Percentiles rank a stretch among this genome's conserved stretches.
These are phyloP conservation scores for Botrytis cinerea DNA, from an alignment of 2,329 filamentous ascomycete genomes.

Conservation along the genomic window DNA sequence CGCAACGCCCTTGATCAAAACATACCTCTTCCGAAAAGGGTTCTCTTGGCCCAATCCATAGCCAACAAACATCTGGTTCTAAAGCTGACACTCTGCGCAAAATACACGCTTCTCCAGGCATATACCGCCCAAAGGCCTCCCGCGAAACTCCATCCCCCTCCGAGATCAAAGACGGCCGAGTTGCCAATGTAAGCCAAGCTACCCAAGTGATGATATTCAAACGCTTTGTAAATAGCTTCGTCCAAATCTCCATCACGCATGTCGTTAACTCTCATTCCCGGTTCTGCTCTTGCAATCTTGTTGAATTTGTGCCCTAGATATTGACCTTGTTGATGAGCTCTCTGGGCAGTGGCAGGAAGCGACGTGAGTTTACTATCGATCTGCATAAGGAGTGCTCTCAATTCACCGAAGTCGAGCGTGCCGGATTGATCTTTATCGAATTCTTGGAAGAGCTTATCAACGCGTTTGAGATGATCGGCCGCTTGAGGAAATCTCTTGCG, in stretches of 20 bases:
- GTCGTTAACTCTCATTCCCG: constrained; percentile 76
- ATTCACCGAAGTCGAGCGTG: constrained; percentile 90
- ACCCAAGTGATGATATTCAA: constrained; percentile 90
- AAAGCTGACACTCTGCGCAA: constrained; percentile 94
- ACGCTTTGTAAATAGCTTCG: constrained; percentile 88
- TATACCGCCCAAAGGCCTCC: constrained; percentile 93
- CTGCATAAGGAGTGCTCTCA: constrained; percentile 82
- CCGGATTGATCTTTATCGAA: constrained; percentile 94
- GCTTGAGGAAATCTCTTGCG: constrained; percentile 91
- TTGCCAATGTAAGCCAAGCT: constrained; percentile 95
- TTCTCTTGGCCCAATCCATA: constrained; percentile 99
- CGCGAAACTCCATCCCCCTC: constrained; percentile 71
- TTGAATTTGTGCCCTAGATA: constrained; percentile 95
- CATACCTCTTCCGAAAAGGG: constrained; percentile 88
- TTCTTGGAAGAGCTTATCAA: constrained; percentile 86
- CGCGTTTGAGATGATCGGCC: constrained; percentile 77
- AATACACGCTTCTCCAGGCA: constrained; percentile 94
- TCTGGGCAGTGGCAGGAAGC: constrained; percentile 90
- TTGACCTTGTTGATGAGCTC: constrained; percentile 91
- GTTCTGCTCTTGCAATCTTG: constrained; percentile 76
- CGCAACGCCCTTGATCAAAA: background rate
- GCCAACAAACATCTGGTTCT: constrained; percentile 84
- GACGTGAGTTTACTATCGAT: constrained; percentile 96
- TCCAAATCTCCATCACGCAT: constrained; percentile 88
- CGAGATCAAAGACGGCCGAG: constrained; percentile 89